These are phyloP conservation scores for Sindora glabra DNA, from an alignment of 306 rosid genomes.

Conservation along the genomic window DNA sequence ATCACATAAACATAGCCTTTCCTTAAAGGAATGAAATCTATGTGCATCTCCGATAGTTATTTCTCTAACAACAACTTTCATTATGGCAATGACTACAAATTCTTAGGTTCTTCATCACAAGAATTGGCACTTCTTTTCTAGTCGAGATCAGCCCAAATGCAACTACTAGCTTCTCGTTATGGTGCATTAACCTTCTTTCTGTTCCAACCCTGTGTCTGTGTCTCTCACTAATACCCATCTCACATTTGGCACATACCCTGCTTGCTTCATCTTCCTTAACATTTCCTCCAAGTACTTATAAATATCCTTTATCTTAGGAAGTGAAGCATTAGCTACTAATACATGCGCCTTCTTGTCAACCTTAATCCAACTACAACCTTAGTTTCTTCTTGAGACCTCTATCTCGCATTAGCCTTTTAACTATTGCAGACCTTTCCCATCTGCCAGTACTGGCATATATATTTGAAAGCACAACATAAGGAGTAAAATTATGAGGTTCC, in stretches of 20 bases:
- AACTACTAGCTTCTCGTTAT: conserved; percentile 74
- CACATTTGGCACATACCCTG: conserved; percentile 58
- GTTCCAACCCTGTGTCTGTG: conserved; percentile 39
- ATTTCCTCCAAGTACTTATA: conserved; percentile 53
- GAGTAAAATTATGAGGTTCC: conserved; percentile 60
- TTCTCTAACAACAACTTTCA: conserved; percentile 57
- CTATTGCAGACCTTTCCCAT: conserved; percentile 59
- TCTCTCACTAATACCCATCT: conserved; percentile 57
- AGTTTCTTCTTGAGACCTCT: conserved; percentile 78
- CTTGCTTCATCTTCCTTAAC: conserved; percentile 48
- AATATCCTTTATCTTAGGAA: conserved; percentile 64
- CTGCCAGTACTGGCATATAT: conserved; percentile 55
- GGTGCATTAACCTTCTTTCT: conserved; percentile 60
- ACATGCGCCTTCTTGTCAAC: conserved; percentile 45
- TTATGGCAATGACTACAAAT: conserved; percentile 87
- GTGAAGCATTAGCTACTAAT: conserved; percentile 76
- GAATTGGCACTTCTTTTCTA: conserved; percentile 53
- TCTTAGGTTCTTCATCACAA: conserved; percentile 73
- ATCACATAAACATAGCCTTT: conserved; percentile 66
- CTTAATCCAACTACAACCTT: conserved; percentile 87
- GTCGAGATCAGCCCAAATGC: conserved; percentile 64
- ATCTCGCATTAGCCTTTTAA: conserved; percentile 59
- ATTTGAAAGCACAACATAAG: conserved; percentile 60
- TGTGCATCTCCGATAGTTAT: conserved; percentile 69
- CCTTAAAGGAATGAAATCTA: conserved; percentile 77